These are phyloP conservation scores for Rhodotorula glutinis DNA, from an alignment of 1,284 basidiomycete genomes.

Conservation along the genomic window DNA sequence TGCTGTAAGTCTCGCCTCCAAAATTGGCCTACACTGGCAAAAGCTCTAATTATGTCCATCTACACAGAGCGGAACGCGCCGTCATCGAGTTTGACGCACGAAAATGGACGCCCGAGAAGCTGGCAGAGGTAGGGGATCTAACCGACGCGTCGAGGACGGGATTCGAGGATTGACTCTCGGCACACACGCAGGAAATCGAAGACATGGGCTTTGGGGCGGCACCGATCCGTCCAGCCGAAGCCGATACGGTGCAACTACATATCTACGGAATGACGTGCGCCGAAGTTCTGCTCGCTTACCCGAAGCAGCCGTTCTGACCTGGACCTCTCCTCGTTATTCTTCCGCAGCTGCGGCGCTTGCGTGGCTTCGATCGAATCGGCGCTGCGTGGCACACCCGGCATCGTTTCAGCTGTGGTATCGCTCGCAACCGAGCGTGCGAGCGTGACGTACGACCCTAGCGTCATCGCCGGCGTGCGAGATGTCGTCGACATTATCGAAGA, in stretches of 20 bases:
- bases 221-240: slow-evolving; percentile 61
- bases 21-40: not conserved
- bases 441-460: slow-evolving; percentile 68
- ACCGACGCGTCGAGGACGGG: slow-evolving; percentile 42
- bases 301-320: slow-evolving; percentile 40
- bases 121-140: slow-evolving; percentile 59
- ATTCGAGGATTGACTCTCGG: not conserved
- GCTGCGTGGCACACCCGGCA: slow-evolving; percentile 68
- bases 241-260: slow-evolving; percentile 67
- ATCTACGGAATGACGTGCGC: slow-evolving; percentile 88
- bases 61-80: slow-evolving; percentile 70
- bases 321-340: not conserved
- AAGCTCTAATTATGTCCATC: too few species aligned
- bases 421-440: slow-evolving; percentile 69
- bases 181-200: slow-evolving; percentile 66
- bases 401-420: slow-evolving; percentile 68
- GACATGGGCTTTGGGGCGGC: slow-evolving; percentile 90
- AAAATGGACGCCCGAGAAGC: slow-evolving; percentile 73
- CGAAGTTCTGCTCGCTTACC: slow-evolving; percentile 42
- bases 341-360: slow-evolving; percentile 56
- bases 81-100: slow-evolving; percentile 80
- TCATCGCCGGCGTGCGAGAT: slow-evolving; percentile 69
- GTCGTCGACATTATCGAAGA: slow-evolving; percentile 83
- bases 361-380: slow-evolving; percentile 72
- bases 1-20: slow-evolving; percentile 55